Conservation (phyloP, 805 yeast genomes). For the Ogataea neopini region DNA sequence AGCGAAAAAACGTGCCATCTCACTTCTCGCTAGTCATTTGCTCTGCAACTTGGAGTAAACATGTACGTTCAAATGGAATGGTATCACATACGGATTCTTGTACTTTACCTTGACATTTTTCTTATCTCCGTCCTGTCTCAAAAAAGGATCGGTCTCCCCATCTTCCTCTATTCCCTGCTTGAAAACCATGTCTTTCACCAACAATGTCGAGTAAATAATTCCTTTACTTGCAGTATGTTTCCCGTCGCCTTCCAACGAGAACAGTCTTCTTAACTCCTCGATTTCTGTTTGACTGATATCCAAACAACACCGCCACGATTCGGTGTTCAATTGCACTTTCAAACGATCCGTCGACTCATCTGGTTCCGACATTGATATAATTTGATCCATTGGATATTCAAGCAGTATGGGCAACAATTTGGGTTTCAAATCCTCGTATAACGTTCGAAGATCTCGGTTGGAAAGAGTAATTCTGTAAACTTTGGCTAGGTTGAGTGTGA, state of each 20-base stretch:
- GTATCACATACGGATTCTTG: slow-evolving; percentile 19
- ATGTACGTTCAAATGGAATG: slow-evolving; percentile 27
- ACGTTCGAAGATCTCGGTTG: slow-evolving; percentile 24
- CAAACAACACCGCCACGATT: slow-evolving; percentile 29
- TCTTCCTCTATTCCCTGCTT: no score
- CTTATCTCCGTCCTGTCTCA: slow-evolving; percentile 9
- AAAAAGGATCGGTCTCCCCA: no score
- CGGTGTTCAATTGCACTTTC: slow-evolving; percentile 25
- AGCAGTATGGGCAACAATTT: slow-evolving; percentile 23
- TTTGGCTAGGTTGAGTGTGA: slow-evolving; percentile 20
- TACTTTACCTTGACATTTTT: slow-evolving; percentile 24
- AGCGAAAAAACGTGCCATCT: no score
- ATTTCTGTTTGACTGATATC: slow-evolving; percentile 26
- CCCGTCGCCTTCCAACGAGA: slow-evolving; percentile 7
- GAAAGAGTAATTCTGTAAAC: slow-evolving; percentile 27
- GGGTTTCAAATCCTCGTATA: slow-evolving; percentile 23
- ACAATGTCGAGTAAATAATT: slow-evolving; percentile 18
- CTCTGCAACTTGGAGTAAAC: slow-evolving; percentile 18
- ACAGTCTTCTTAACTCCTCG: slow-evolving; percentile 13
- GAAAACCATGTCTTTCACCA: slow-evolving; percentile 20
- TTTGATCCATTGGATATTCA: slow-evolving; percentile 24
- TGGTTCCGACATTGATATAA: slow-evolving; percentile 15
- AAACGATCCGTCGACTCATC: slow-evolving; percentile 10
- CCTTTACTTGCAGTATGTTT: neutral
- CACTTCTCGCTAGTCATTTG: slow-evolving; percentile 3